Conservation (phyloP, 306 rosid species). For the Cucurbita pepo region DNA sequence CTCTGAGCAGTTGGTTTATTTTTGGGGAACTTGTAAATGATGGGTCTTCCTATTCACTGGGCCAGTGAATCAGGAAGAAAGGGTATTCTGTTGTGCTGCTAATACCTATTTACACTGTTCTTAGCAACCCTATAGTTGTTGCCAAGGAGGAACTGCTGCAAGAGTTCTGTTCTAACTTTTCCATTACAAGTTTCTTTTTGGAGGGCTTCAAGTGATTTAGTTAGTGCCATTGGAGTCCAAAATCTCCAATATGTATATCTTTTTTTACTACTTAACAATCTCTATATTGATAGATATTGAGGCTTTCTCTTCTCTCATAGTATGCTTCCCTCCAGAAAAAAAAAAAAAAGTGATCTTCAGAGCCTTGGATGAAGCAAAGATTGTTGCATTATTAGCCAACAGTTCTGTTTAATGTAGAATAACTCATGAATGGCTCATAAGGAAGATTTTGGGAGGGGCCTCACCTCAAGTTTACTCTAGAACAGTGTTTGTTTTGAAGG, state of each 20-base stretch:
- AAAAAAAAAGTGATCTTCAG: background rate
- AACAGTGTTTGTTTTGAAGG: background rate
- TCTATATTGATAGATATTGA: background rate
- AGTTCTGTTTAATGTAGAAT: background rate
- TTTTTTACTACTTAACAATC: background rate
- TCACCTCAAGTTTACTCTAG: background rate
- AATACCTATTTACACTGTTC: slow-evolving; percentile 17
- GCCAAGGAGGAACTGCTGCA: slow-evolving; percentile 12
- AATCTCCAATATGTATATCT: slow-evolving; percentile 20
- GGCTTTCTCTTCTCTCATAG: background rate
- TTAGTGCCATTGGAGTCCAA: slow-evolving; percentile 11
- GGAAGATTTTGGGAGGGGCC: background rate
- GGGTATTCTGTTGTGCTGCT: background rate
- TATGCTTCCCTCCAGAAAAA: no score
- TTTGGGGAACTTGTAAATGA: slow-evolving; percentile 5
- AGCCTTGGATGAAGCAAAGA: background rate
- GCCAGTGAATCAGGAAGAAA: background rate
- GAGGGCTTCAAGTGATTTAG: slow-evolving; percentile 10
- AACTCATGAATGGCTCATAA: background rate
- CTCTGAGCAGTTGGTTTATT: background rate
- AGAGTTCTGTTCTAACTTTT: slow-evolving; percentile 4
- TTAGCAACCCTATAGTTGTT: slow-evolving; percentile 10
- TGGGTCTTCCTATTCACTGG: background rate
- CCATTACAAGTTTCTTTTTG: background rate
- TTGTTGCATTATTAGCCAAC: background rate